Evolutionary conservation across 1,284 basidiomycete genomes (phyloP), one percentile per base, ranked within the genome.

Genomic region (Pyrrhoderma noxium): DNA sequence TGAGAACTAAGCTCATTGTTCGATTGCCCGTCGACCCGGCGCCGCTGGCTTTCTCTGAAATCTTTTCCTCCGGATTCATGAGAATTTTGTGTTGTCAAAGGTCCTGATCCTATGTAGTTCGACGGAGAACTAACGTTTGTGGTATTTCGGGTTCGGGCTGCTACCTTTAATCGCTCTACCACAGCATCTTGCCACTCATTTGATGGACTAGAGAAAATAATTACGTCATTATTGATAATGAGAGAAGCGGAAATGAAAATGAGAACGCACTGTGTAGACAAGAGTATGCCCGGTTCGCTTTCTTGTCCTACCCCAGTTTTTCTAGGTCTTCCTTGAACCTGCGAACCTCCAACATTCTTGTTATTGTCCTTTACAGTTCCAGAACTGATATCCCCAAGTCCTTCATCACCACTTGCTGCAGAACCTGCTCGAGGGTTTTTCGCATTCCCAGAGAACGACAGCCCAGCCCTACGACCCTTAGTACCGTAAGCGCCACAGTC

Each of bases 171-270:
- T 13, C 44, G 53, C 39, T 52, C 60, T 34, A 74, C 68, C 4
- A 87, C 79, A 25, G 70, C 67, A 61, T 87, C 83, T 64, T 89
- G 86, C 85, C 85, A 89, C 65, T 89, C 85, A 58, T 81, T 83
- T 16, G 85, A 85, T 7, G 86, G 85, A 57, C 85, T 87, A 39
- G 51, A 50, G 34, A 41, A 23, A 44, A n/a, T 23, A 31, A 5
- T 31, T 31, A 31, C 7, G 38, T 9, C 47, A n/a, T 38, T n/a
- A 45, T 13, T 11, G 2, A 45, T 13, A 31, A 31, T 23, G 2
- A 5, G 11, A 7, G 16, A 13, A 9, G n/a, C 45, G 16, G 31
- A 27, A 16, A 19, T 7, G 31, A 27, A 16, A 19, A 46, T n/a
- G 8, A 9, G 38, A 8, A 47, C 54, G 14, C 31, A 55, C 54